Base-by-base conservation (phyloP, 2,329 filamentous ascomycete genomes). In the Fusarium pseudograminearum region DNA sequence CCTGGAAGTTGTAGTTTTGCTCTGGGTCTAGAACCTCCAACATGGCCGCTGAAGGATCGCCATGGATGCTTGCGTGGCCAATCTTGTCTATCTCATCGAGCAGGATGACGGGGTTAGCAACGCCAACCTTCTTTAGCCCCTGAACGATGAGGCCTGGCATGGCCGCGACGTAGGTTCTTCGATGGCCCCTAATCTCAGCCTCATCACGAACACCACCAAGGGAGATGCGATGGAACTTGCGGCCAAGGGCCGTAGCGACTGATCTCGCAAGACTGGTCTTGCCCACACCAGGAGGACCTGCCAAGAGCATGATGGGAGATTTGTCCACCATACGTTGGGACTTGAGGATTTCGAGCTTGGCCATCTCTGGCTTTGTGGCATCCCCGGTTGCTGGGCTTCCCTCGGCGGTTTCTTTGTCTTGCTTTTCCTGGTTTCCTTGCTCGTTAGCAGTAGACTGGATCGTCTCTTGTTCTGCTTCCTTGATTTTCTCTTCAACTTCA, bases 41-140 rank as follows among this genome's bases (percentile, higher is more conserved):
- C 95, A 99, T 98, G 11, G 96, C 96, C 24, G 96, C 96, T 22
- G 93, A 97, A 5, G 96, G 96, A 76, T 99, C 96, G 41, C 96
- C 96, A 72, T 99, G 94, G 79, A 96, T 92, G 78, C 95, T 98
- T 36, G 93, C 90, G 62, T 90, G 90, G 68, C 94, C 94, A 66
- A 99, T 88, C 85, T 99, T 99, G 84, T 99, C 96, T 73, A 99
- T 98, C 82, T 99, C 96, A 76, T 99, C 96, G 15, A 99, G 89
- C 46, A 99, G 83, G 81, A 99, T 93, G 59, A 99, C 95, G 0
- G 96, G 96, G 77, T 99, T 99, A 4, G 93, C 89, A 22, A 98
- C 95, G 47, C 94, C 95, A 33, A 97, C 95, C 82, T 98, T 99
- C 82, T 96, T 94, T 57, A 99, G 79, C 0, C 95, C 96, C 78